A percentile compares a stretch with the other conserved stretches of the same genome.
phyloP scores from a whole-genome alignment of 345 rosid species.

The Populus ilicifolia region DNA sequence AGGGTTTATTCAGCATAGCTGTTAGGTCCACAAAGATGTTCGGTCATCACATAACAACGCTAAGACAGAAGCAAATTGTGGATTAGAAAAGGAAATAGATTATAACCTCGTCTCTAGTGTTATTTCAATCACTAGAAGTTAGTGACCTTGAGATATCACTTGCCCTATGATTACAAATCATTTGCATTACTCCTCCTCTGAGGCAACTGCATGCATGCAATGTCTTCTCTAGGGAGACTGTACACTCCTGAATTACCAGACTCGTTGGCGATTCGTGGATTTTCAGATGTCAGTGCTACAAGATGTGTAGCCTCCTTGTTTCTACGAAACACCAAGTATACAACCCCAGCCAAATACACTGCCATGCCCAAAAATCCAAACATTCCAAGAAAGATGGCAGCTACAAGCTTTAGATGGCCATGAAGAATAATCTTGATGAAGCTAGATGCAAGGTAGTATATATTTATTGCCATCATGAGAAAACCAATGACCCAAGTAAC shows the following conservation, averaged over 20 bases:
- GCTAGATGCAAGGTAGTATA: slow-evolving; percentile 55
- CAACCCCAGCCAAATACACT: slow-evolving; percentile 59
- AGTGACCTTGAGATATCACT: no score
- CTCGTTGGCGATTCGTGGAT: slow-evolving; percentile 21
- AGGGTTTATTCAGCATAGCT: no score
- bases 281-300: slow-evolving; percentile 42
- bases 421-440: slow-evolving; percentile 58
- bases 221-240: slow-evolving; percentile 61
- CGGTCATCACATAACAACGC: no score
- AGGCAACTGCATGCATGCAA: slow-evolving; percentile 66
- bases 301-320: slow-evolving; percentile 43
- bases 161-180: no score
- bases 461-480: slow-evolving; percentile 70
- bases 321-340: slow-evolving; percentile 64
- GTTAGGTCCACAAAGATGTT: no score
- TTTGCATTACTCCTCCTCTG: slow-evolving; percentile 25
- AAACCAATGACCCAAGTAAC: slow-evolving; percentile 79
- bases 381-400: slow-evolving; percentile 46
- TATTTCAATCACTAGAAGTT: no score
- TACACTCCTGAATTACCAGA: slow-evolving; percentile 17
- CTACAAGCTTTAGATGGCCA: slow-evolving; percentile 38
- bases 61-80: no score
- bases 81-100: no score
- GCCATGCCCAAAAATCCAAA: slow-evolving; percentile 60
- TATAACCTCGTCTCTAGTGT: no score